A percentile compares a stretch with the other conserved stretches of the same genome.
These are phyloP conservation scores for Styphnolobium japonicum DNA, from an alignment of 306 rosid species.

Conservation along the genomic window DNA sequence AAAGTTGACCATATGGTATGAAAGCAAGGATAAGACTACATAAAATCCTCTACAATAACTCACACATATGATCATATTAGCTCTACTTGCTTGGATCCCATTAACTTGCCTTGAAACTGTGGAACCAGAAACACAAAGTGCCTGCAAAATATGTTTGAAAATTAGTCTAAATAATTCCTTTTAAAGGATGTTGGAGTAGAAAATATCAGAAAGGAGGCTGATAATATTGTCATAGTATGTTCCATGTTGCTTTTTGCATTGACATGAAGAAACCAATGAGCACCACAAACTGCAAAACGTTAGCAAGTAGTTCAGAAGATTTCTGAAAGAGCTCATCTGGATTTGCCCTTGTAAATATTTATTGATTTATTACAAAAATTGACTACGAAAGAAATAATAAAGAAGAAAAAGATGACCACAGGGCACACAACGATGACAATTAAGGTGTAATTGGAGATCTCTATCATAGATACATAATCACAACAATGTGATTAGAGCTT, in stretches of 20 bases:
- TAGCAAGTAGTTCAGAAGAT: neutral
- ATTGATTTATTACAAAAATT: neutral
- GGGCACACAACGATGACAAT: constrained; percentile 4
- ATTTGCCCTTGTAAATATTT: neutral
- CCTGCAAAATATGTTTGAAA: constrained; percentile 42
- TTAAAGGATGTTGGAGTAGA: neutral
- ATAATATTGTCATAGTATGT: neutral
- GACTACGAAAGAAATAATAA: neutral
- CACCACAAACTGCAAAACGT: neutral
- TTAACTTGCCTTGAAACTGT: constrained; percentile 43
- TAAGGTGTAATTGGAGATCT: constrained; percentile 12
- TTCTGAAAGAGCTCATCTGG: neutral
- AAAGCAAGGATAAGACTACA: neutral
- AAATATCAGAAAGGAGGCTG: neutral
- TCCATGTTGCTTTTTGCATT: neutral
- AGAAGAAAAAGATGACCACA: neutral
- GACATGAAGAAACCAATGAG: neutral
- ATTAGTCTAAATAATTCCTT: constrained; percentile 1
- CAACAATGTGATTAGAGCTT: constrained; percentile 8
- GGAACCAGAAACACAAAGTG: constrained; percentile 60
- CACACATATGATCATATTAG: constrained; percentile 81
- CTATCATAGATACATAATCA: neutral
- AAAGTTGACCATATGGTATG: neutral
- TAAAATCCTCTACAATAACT: constrained; percentile 29
- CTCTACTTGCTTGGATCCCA: constrained; percentile 67